Evolutionary conservation across 108 stramenopile genomes (phyloP).

Genomic region (Discostella pseudostelligera): DNA sequence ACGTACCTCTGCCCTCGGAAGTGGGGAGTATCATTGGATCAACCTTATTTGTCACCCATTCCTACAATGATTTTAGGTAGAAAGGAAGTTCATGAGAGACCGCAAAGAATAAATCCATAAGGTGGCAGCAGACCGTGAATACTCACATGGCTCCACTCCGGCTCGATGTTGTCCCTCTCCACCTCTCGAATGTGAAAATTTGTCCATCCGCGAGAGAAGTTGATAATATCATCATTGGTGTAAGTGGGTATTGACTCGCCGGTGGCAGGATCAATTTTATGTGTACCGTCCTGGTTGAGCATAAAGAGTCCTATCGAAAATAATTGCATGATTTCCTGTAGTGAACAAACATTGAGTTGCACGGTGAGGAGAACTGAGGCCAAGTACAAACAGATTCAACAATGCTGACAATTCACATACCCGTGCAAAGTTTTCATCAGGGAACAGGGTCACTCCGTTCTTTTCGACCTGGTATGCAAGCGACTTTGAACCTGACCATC

Average conservation of each 20-base stretch:
- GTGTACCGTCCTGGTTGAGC: constrained; percentile 54
- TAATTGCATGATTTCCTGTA: constrained; percentile 50
- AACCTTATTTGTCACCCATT: constrained; percentile 13
- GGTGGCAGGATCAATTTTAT: constrained; percentile 14
- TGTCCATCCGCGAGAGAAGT: constrained; percentile 33
- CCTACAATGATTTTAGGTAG: background rate
- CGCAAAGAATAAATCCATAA: background rate
- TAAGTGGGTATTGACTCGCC: constrained; percentile 39
- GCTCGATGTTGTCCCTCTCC: constrained; percentile 38
- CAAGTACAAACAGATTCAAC: background rate
- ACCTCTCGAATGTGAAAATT: constrained; percentile 22
- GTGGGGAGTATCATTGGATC: constrained; percentile 36
- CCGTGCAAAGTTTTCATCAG: constrained; percentile 50
- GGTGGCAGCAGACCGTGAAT: background rate
- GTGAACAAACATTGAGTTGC: no score
- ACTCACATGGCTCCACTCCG: background rate
- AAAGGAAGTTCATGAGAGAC: background rate
- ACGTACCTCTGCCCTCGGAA: constrained; percentile 24
- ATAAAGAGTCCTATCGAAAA: constrained; percentile 27
- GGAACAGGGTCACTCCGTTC: constrained; percentile 22
- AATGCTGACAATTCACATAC: constrained; percentile 12
- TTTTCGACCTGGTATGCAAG: constrained; percentile 32
- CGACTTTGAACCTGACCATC: constrained; percentile 30
- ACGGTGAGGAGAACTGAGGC: no score
- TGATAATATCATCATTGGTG: constrained; percentile 48